A percentile compares a stretch with the other conserved stretches of the same genome.
These are phyloP conservation scores for Moricandia moricandioides DNA, from an alignment of 345 rosid genomes.

Conservation along the genomic window DNA sequence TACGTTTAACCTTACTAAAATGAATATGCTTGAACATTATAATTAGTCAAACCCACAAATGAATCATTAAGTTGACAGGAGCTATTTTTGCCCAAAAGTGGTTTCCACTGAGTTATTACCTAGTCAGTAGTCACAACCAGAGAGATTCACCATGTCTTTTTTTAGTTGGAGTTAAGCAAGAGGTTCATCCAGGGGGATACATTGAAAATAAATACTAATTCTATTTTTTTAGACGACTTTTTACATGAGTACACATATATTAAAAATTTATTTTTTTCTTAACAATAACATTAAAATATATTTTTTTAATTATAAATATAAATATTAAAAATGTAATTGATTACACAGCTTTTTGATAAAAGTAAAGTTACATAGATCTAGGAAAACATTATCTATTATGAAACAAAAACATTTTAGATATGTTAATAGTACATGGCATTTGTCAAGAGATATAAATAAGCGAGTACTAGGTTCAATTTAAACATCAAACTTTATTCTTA, in stretches of 20 bases:
- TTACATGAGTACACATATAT: too few relatives aligned
- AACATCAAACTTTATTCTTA: not conserved
- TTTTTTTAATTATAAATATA: too few relatives aligned
- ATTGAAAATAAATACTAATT: not conserved
- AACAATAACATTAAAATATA: too few relatives aligned
- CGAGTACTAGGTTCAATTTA: not conserved
- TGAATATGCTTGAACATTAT: not conserved
- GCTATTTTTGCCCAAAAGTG: not conserved
- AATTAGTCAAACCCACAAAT: not conserved
- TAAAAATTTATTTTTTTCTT: too few relatives aligned
- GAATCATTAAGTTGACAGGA: not conserved
- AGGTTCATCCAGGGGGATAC: not conserved
- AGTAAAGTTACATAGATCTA: too few relatives aligned
- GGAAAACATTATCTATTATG: too few relatives aligned
- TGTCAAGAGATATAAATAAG: not conserved
- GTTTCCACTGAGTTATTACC: not conserved
- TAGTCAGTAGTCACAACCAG: not conserved
- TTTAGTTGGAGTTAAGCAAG: not conserved
- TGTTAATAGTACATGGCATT: not conserved
- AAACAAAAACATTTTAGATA: not conserved
- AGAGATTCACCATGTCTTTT: not conserved
- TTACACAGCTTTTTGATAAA: too few relatives aligned
- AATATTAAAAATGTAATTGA: too few relatives aligned
- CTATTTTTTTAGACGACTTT: too few relatives aligned
- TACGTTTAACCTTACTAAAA: not conserved